Evolutionary conservation across 768 basidiomycete species (phyloP), one percentile per base, ranked within the genome.

Genomic region (Lentinus tigrinus): DNA sequence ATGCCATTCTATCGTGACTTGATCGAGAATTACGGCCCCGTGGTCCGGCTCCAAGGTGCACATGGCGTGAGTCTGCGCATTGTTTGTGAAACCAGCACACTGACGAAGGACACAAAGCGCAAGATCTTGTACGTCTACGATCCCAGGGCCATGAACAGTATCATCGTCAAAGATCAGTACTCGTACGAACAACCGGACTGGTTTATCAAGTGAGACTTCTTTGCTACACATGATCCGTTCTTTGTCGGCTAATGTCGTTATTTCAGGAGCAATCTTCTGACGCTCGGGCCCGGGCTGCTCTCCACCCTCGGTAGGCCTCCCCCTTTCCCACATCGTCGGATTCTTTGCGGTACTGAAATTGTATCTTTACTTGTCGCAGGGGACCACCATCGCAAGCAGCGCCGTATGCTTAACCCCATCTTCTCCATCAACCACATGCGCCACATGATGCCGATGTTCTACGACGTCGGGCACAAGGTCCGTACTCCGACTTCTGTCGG

Each of bases 101-200:
- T 61, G 8, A 53, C 27, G 14, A 14, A 10, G 10, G 2, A 7
- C 36, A 2, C 5, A 31, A 37, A 63, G 62, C 58, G 58, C 37
- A 58, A 52, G 39, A 53, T 63, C n/a, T 34, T 63, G 26, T 81
- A 82, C 60, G 71, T 83, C 69, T 50, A 58, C 42, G 82, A 84
- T 63, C 79, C 82, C 2, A 70, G 68, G 23, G 81, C 82, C 1
- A 67, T 83, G 39, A 77, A 80, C 38, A 75, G 72, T 31, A 78
- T 83, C 40, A 63, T 81, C 14, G 52, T 78, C 16, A 82, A 80
- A 59, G 81, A 83, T 36, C 78, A 79, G 60, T 74, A 78, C 52
- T 72, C 72, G 11, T 82, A 76, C 57, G 81, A 84, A 55, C 78
- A 80, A 57, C 76, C 79, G 0, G 61, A 72, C 1, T 72, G 76